Evolutionary conservation across 495 filamentous ascomycete genomes (phyloP), one percentile per base, ranked within the genome.

Genomic region (Penicillium silybi): DNA sequence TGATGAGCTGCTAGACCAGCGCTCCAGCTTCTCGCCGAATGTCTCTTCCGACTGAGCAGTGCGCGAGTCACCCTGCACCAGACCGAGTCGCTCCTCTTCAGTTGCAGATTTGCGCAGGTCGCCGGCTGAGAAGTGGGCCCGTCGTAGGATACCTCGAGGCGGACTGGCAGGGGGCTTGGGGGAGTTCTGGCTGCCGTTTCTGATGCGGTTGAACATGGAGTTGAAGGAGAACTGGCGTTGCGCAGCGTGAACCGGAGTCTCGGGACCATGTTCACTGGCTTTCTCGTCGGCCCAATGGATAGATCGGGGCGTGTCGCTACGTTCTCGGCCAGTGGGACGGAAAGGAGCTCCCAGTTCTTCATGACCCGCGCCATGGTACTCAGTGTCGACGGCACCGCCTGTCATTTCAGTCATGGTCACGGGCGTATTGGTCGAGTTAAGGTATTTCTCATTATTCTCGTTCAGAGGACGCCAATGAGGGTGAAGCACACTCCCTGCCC

Each of bases 221-320:
- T 92, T 85, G 77, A 97, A 97, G 23, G 86, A 91, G 72, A 97
- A 97, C 65, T 97, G 90, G 32, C 93, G 84, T 75, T 73, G 70
- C 75, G 83, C 41, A 25, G 43, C 44, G 26, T 66, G 56, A 13
- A 35, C 23, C 20, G 59, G 57, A 1, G 58, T 54, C 13, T 57
- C 58, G 29, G 59, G 53, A 3, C 41, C 45, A 16, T 70, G 61
- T 6, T 69, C 60, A 6, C 70, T 72, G 9, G 34, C 44, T 37
- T 59, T 61, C 20, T 64, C 57, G 37, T 66, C 63, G 15, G 52
- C 57, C 63, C 63, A 63, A 4, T 54, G 37, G 20, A 80, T 72
- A 3, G 67, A 68, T 26, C 65, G 60, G 8, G 64, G 54, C n/a
- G 63, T 69, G 22, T 68, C 66, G 47, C 68, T 67, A 29, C 70